Evolutionary conservation across 2,329 filamentous ascomycete genomes (phyloP).

Genomic region (Bisporella sp.): DNA sequence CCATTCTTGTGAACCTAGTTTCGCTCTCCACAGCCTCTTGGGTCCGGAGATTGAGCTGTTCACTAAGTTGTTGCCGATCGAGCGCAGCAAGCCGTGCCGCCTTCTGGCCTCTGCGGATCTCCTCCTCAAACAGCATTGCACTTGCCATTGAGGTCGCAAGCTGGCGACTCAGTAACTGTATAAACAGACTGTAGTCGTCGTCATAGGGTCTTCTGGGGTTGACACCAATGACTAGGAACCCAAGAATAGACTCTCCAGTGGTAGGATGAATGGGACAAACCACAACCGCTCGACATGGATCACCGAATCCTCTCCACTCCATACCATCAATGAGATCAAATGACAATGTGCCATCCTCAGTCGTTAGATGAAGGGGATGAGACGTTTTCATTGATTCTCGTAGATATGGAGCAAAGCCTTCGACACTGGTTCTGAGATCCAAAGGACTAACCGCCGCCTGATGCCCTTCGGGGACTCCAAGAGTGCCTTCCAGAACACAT

Average conservation of each 20-base stretch:
- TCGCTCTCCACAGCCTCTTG: slow-evolving; percentile 61
- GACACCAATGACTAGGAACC: slow-evolving; percentile 71
- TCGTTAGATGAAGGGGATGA: slow-evolving; percentile 59
- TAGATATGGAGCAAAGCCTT: slow-evolving; percentile 72
- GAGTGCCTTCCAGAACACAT: slow-evolving; percentile 62
- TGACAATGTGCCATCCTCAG: slow-evolving; percentile 61
- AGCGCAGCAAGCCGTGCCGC: slow-evolving; percentile 69
- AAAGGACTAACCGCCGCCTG: slow-evolving; percentile 51
- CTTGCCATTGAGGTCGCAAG: slow-evolving; percentile 75
- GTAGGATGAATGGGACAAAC: slow-evolving; percentile 76
- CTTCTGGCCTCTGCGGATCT: slow-evolving; percentile 66
- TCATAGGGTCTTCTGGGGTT: slow-evolving; percentile 76
- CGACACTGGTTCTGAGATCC: slow-evolving; percentile 62
- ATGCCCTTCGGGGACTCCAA: slow-evolving; percentile 63
- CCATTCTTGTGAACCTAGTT: slow-evolving; percentile 76
- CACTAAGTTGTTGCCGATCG: slow-evolving; percentile 69
- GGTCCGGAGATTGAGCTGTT: slow-evolving; percentile 62
- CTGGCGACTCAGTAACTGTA: slow-evolving; percentile 68
- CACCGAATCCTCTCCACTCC: slow-evolving; percentile 63
- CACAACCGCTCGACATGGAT: slow-evolving; percentile 63
- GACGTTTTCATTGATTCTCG: slow-evolving; percentile 66
- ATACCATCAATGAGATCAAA: slow-evolving; percentile 57
- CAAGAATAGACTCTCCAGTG: slow-evolving; percentile 62
- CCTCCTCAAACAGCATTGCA: slow-evolving; percentile 76
- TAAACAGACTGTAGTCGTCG: slow-evolving; percentile 71